A percentile compares a stretch with the other conserved stretches of the same genome.
These are phyloP conservation scores for Ceratobasidium theobromae DNA, from an alignment of 1,284 basidiomycete species.

Conservation along the genomic window DNA sequence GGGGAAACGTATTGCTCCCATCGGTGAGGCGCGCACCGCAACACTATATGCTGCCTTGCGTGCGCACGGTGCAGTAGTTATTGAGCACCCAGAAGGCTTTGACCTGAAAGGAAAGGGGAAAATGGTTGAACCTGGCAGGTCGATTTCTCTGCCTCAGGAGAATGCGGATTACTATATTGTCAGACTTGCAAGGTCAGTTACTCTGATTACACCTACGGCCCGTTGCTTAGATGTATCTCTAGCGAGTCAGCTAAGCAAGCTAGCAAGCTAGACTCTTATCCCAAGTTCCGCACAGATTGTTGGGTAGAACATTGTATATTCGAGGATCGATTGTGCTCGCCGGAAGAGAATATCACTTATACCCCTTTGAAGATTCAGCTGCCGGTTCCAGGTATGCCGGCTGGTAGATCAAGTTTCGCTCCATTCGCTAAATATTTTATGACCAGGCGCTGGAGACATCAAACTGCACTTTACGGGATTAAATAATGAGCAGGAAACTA, in stretches of 20 bases:
- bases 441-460: constrained; percentile 54
- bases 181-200: constrained; percentile 62
- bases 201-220: neutral
- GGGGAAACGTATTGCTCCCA: constrained; percentile 27
- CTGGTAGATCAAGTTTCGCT: neutral
- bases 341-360: constrained; percentile 63
- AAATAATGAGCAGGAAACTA: constrained; percentile 61
- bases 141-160: constrained; percentile 49
- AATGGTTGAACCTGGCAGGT: constrained; percentile 52
- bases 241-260: constrained; percentile 61
- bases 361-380: constrained; percentile 55
- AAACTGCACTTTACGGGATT: constrained; percentile 69
- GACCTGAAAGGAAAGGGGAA: constrained; percentile 32
- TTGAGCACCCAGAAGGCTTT: constrained; percentile 12
- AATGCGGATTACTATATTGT: constrained; percentile 67
- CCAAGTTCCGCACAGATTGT: constrained; percentile 73
- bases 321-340: constrained; percentile 60
- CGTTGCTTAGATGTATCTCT: neutral
- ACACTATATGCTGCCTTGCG: constrained; percentile 21
- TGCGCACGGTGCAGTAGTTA: constrained; percentile 9
- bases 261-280: constrained; percentile 47
- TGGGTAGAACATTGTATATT: constrained; percentile 78
- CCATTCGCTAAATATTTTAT: constrained; percentile 22
- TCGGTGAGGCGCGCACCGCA: constrained; percentile 4
- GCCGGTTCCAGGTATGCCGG: constrained; percentile 54